Base-by-base conservation (phyloP, 345 rosid genomes). In the Jatropha curcas region DNA sequence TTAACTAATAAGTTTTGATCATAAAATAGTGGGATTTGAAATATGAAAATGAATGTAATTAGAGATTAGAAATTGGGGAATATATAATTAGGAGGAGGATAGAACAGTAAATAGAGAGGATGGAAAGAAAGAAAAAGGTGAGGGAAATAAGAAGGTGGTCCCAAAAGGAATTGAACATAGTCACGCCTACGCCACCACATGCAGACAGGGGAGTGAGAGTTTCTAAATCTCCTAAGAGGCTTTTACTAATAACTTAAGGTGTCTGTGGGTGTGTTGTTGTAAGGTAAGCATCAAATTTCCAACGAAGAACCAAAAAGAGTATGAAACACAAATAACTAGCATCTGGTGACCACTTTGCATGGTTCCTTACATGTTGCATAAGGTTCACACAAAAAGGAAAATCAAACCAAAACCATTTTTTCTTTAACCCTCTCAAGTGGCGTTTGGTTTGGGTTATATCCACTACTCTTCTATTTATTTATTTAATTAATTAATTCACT, bases 111-210 rank as follows among this genome's bases (percentile, higher is more conserved):
- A 34, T 33, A 52, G 5, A n/a, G 4, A 16, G 11, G 22, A 4
- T 8, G 39, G n/a, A n/a, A n/a, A n/a, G n/a, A n/a, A n/a, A n/a
- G n/a, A n/a, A n/a, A n/a, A n/a, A n/a, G n/a, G 33, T 20, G 28
- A 10, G 20, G 10, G 45, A 20, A 46, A 24, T n/a, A 35, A 22
- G 43, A 22, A 45, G 33, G 89, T 84, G 87, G 86, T 84, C 87
- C 87, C 73, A 64, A 84, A 39, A 78, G 75, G 76, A 75, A 73
- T 84, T 84, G 87, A 86, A 84, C 74, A 82, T 72, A 74, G 84
- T 80, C 86, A 84, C 85, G 86, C 87, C 78, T 71, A 77, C 71
- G 82, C 81, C 77, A 67, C 74, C 85, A 79, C 85, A 80, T 80
- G 87, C 81, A 72, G 76, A 50, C 60, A 74, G 64, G 61, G 34